Evolutionary conservation across 192 early-diverging fungal species (phyloP).

Genomic region (Backusella circina): DNA sequence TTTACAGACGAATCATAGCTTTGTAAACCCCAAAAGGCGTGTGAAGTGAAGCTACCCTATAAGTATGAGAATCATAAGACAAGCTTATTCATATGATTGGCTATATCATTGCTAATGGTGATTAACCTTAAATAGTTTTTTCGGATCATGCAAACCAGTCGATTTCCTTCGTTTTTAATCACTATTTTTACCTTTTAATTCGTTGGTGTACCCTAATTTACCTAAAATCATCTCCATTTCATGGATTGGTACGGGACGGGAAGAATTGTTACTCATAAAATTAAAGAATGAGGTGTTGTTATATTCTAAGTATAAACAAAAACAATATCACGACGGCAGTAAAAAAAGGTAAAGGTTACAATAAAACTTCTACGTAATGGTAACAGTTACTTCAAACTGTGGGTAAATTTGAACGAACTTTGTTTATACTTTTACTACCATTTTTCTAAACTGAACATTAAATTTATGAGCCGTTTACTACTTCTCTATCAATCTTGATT

Average conservation of each 20-base stretch:
- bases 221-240: slow-evolving; percentile 1
- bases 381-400: background rate
- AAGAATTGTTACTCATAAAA: background rate
- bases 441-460: background rate
- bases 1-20: background rate
- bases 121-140: slow-evolving; percentile 7
- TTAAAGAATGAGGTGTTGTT: background rate
- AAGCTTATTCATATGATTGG: background rate
- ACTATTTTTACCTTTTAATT: slow-evolving; percentile 4
- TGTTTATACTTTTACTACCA: background rate
- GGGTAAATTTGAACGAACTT: background rate
- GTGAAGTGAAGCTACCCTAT: background rate
- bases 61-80: slow-evolving; percentile 3
- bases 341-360: background rate
- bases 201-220: slow-evolving; percentile 4
- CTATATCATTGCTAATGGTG: background rate
- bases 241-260: background rate
- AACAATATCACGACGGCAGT: background rate
- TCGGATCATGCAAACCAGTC: slow-evolving; percentile 2
- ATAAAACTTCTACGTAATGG: background rate
- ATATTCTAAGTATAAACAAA: background rate
- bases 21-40: background rate
- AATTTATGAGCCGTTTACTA: slow-evolving; percentile 2
- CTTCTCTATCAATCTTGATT: background rate
- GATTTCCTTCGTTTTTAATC: background rate